phyloP scores from a whole-genome alignment of 352 stramenopile species.

The Phytophthora chlamydospora region DNA sequence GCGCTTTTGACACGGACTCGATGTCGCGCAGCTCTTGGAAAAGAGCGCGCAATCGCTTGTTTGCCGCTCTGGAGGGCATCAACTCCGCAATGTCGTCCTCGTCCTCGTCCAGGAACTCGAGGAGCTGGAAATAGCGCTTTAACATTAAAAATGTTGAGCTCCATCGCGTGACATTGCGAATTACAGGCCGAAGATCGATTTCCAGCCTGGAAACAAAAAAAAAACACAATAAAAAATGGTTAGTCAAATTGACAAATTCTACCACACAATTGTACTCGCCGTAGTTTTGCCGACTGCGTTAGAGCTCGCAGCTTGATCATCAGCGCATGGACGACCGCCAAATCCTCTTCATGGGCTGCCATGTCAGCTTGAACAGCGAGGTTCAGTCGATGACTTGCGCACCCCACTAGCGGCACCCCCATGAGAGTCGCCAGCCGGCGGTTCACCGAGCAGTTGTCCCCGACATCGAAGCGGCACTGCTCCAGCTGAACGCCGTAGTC shows the following conservation, averaged over 20 bases:
- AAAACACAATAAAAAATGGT: not conserved
- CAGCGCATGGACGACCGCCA: not conserved
- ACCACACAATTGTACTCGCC: not conserved
- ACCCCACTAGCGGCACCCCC: not conserved
- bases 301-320: constrained; percentile 13
- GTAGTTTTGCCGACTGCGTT: constrained; percentile 6
- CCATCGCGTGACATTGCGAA: not conserved
- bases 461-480: no score
- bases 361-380: constrained; percentile 2
- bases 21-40: not conserved
- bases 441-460: no score
- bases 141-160: constrained; percentile 7
- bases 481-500: no score
- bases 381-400: constrained; percentile 4
- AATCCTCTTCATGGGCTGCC: constrained; percentile 4
- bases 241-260: not conserved
- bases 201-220: constrained; percentile 3
- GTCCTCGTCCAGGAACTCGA: constrained; percentile 3
- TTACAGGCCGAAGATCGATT: not conserved
- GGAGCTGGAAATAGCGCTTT: not conserved
- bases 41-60: not conserved
- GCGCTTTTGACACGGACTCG: not conserved
- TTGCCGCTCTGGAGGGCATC: not conserved
- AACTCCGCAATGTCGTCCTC: constrained; percentile 7
- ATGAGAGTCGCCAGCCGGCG: constrained; percentile 1